These are phyloP conservation scores for Geranomyces variabilis DNA, from an alignment of 192 early-diverging fungal genomes.

Conservation along the genomic window DNA sequence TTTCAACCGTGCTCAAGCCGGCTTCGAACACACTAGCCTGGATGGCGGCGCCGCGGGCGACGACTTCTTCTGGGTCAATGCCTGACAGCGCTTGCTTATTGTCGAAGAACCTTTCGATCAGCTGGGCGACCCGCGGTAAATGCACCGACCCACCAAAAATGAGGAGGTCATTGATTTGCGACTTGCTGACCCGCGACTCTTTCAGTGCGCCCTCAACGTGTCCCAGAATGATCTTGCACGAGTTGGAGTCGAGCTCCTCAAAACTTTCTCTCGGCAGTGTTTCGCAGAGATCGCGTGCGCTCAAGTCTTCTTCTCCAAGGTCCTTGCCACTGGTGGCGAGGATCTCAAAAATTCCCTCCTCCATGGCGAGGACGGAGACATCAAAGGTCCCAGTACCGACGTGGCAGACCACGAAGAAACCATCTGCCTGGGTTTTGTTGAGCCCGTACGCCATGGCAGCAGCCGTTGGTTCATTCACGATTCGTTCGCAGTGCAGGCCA, in stretches of 20 bases:
- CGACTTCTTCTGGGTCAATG: conserved; percentile 96
- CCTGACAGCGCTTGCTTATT: conserved; percentile 92
- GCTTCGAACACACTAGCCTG: conserved; percentile 85
- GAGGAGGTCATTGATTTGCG: conserved; percentile 82
- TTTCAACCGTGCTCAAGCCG: conserved; percentile 74
- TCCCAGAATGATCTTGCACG: conserved; percentile 85
- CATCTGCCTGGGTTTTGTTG: conserved; percentile 81
- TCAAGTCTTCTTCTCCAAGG: conserved; percentile 98
- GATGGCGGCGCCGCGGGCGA: conserved; percentile 90
- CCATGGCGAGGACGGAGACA: conserved; percentile 95
- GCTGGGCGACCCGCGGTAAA: conserved; percentile 87
- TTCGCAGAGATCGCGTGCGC: conserved; percentile 91
- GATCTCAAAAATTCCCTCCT: conserved; percentile 92
- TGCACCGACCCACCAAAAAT: conserved; percentile 91
- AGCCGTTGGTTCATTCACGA: conserved; percentile 98
- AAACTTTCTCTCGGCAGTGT: conserved; percentile 90
- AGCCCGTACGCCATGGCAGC: conserved; percentile 95
- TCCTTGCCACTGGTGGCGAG: conserved; percentile 91
- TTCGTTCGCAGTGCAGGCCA: conserved; percentile 90
- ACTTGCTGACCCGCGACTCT: conserved; percentile 88
- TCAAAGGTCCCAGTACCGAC: conserved; percentile 90
- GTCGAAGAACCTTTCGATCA: conserved; percentile 88
- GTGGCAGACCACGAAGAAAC: conserved; percentile 89
- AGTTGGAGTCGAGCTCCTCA: conserved; percentile 88
- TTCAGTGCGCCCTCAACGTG: conserved; percentile 90